Evolutionary conservation across 1,139 yeast species (phyloP), one percentile per base, ranked within the genome.

Genomic region (Magnusiomyces fungicola): DNA sequence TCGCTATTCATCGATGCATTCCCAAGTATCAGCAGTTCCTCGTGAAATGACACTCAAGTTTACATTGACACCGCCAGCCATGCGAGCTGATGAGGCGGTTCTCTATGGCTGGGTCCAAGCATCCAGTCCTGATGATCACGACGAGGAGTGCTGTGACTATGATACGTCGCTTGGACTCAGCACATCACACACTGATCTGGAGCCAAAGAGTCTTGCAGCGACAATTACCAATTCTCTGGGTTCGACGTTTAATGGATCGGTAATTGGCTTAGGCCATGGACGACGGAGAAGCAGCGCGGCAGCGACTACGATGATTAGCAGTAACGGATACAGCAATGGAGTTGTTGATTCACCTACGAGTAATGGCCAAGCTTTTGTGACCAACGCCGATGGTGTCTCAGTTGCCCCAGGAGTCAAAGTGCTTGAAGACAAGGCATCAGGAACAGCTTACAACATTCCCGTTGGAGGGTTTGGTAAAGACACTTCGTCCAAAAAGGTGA

Each of bases 21-120:
- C n/a, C n/a, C n/a, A n/a, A n/a, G n/a, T n/a, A n/a, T n/a, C n/a
- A n/a, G n/a, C n/a, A n/a, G 52, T 46, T 1, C 58, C 58, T 3
- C 54, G 66, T 2, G 66, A 62, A 40, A 60, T 60, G 63, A 62
- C 66, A 3, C 59, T 63, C 43, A 62, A 61, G 46, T 54, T 63
- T 44, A 63, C 67, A 18, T 55, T 63, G 19, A 60, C 65, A 21
- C 67, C 67, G 3, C 56, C 63, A 2, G 52, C 61, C 0, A 63
- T 63, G 66, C 57, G 66, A 12, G 65, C 62, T 2, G 62, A 59
- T 40, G 66, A 63, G 46, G 61, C 59, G 34, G 50, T 56, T 21
- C 52, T 63, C 19, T 63, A 63, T 42, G 66, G 66, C 41, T 63
- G 66, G 66, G 64, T 61, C 45, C 49, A 55, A 23, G 61, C 7